Evolutionary conservation across 1,284 basidiomycete species (phyloP).

Genomic region (Exobasidium cylindrosporum): DNA sequence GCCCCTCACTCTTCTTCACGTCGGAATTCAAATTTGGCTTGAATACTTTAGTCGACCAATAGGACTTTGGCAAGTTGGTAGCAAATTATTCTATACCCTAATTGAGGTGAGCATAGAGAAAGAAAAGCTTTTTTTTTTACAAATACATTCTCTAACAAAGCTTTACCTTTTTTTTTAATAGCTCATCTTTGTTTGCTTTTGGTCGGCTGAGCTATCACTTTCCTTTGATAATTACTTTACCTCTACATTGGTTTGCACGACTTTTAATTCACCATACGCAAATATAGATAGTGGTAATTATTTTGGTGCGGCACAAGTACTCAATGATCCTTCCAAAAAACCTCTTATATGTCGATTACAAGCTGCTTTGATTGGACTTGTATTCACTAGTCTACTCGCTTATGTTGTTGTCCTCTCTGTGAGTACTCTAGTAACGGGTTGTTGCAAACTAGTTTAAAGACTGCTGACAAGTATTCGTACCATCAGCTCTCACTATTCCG

Average conservation of each 20-base stretch:
- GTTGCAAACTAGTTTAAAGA: background rate
- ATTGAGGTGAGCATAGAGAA: conserved; percentile 34
- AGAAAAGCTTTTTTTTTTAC: conserved; percentile 8
- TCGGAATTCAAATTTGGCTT: conserved; percentile 60
- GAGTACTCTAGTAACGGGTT: background rate
- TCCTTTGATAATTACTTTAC: conserved; percentile 89
- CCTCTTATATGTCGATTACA: conserved; percentile 63
- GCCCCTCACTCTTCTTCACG: conserved; percentile 77
- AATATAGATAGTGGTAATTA: background rate
- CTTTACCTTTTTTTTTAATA: conserved; percentile 52
- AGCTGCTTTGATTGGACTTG: conserved; percentile 56
- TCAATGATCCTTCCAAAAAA: conserved; percentile 42
- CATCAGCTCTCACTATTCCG: conserved; percentile 34
- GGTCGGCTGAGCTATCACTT: conserved; percentile 83
- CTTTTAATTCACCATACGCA: conserved; percentile 20
- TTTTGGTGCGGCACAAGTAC: conserved; percentile 60
- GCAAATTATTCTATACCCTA: conserved; percentile 48
- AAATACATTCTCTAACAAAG: conserved; percentile 13
- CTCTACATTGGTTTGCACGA: conserved; percentile 69
- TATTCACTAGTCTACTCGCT: conserved; percentile 58
- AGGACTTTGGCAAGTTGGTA: conserved; percentile 69
- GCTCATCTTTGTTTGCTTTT: conserved; percentile 84
- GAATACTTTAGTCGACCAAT: conserved; percentile 88
- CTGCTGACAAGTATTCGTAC: conserved; percentile 12
- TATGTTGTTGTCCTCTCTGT: conserved; percentile 47